Evolutionary conservation across 805 yeast species (phyloP), one percentile per base, ranked within the genome.

Genomic region (Ascoidea tarda): DNA sequence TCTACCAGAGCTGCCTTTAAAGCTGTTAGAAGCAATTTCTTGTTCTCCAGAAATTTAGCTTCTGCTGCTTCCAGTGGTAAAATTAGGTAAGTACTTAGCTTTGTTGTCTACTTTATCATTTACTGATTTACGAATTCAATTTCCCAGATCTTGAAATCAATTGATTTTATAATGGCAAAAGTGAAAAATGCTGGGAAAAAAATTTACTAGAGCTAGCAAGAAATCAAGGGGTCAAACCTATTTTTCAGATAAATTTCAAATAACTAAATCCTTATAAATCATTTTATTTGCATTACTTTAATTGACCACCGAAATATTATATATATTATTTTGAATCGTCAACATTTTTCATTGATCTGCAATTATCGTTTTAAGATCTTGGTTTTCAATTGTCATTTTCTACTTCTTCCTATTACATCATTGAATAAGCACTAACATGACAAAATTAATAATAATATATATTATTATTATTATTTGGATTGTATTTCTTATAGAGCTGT

Each of bases 1-100:
- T 65, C 81, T 67, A 81, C 96, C 64, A 88, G 89, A 75, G 78
- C 85, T 69, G 95, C 96, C 66, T 80, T 84, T 74, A 80, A 82
- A 73, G 90, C 91, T 64, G 95, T 89, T 66, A 85, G 81, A 78
- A 87, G 89, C 70, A 82, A 83, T 77, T 65, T 73, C 67, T 61
- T 71, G 60, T 80, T 84, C 73, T 74, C 73, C 76, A 83, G 87
- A 74, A 79, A 81, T 71, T 74, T 82, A 72, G 89, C 90, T 62
- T 76, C 88, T 65, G 84, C 87, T 67, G 82, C 88, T 62, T 79
- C 85, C 66, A 69, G 73, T 66, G 96, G 96, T 80, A 84, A 85
- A 72, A 88, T 88, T 67, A 87, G 87, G 90, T 84, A 81, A 71
- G 90, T 83, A 65, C 58, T 44, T 31, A 46, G 16, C 6, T 47